Percentiles rank a stretch among this genome's conserved stretches.
Conservation (phyloP, 2,329 filamentous ascomycete species). For the Fusarium zealandicum region DNA sequence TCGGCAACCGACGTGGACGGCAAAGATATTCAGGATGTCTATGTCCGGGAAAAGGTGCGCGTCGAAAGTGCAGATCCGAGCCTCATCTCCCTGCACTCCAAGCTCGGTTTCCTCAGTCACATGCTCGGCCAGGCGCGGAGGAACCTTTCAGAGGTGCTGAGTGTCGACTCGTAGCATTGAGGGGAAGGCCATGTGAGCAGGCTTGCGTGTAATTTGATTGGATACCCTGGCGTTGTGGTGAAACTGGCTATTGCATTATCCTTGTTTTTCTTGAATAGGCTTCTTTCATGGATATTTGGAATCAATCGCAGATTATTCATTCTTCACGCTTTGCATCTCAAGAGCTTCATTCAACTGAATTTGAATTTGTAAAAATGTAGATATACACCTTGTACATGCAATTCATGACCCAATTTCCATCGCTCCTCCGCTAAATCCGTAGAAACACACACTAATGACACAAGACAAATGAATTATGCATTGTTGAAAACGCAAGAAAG, state of each 20-base stretch:
- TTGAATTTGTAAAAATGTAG: slow-evolving; percentile 34
- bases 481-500: slow-evolving; percentile 9
- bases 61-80: slow-evolving; percentile 91
- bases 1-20: slow-evolving; percentile 26
- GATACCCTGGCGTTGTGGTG: slow-evolving; percentile 38
- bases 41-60: slow-evolving; percentile 86
- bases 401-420: slow-evolving; percentile 33
- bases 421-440: slow-evolving; percentile 27
- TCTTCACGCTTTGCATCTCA: slow-evolving; percentile 3
- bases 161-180: slow-evolving; percentile 51
- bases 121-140: slow-evolving; percentile 73
- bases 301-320: slow-evolving; percentile 2
- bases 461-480: slow-evolving; percentile 28
- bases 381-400: slow-evolving; percentile 41
- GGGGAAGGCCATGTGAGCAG: slow-evolving; percentile 21
- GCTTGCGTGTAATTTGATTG: slow-evolving; percentile 35
- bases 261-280: not conserved
- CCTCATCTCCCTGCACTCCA: slow-evolving; percentile 82
- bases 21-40: slow-evolving; percentile 65
- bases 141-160: slow-evolving; percentile 82
- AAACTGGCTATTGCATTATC: slow-evolving; percentile 13
- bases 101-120: slow-evolving; percentile 79
- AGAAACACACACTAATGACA: slow-evolving; percentile 23
- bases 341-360: slow-evolving; percentile 23
- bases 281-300: not conserved